Evolutionary conservation across 2,329 filamentous ascomycete genomes (phyloP).

Genomic region (Penicillium sp.): DNA sequence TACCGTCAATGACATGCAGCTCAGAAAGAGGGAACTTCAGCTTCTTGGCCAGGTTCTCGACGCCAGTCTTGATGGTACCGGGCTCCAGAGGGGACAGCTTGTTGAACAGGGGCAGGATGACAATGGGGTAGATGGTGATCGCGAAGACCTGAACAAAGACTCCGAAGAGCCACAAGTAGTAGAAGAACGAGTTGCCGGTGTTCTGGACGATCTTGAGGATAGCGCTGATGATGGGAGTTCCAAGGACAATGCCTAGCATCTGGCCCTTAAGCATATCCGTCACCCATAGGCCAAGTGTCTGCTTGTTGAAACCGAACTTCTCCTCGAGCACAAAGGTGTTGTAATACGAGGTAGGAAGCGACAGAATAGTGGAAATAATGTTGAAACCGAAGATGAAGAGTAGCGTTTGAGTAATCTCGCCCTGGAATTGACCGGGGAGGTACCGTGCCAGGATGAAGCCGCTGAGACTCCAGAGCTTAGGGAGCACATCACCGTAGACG

Average conservation of each 20-base stretch:
- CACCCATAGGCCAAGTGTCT: slow-evolving; percentile 84
- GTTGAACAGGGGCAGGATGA: slow-evolving; percentile 95
- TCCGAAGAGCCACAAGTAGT: slow-evolving; percentile 94
- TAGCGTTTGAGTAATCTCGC: slow-evolving; percentile 91
- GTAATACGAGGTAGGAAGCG: slow-evolving; percentile 82
- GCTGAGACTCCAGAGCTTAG: slow-evolving; percentile 83
- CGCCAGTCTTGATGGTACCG: slow-evolving; percentile 81
- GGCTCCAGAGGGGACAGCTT: slow-evolving; percentile 91
- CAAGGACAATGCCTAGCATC: slow-evolving; percentile 74
- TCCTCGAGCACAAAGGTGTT: slow-evolving; percentile 95
- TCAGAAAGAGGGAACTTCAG: slow-evolving; percentile 91
- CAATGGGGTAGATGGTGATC: slow-evolving; percentile 93
- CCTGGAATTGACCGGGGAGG: slow-evolving; percentile 75
- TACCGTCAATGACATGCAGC: slow-evolving; percentile 91
- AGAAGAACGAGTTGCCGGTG: slow-evolving; percentile 94
- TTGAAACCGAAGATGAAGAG: slow-evolving; percentile 88
- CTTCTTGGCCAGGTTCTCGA: slow-evolving; percentile 78
- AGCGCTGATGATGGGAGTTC: slow-evolving; percentile 83
- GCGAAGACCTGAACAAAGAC: slow-evolving; percentile 87
- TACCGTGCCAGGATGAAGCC: slow-evolving; percentile 72
- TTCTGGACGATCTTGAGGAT: slow-evolving; percentile 93
- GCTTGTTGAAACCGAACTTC: slow-evolving; percentile 98
- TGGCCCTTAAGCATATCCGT: slow-evolving; percentile 91
- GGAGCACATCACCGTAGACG: slow-evolving; percentile 87
- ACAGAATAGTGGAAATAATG: slow-evolving; percentile 74